Evolutionary conservation across 192 early-diverging fungal species (phyloP), one percentile per base, ranked within the genome.

Genomic region (Diversispora epigaea): DNA sequence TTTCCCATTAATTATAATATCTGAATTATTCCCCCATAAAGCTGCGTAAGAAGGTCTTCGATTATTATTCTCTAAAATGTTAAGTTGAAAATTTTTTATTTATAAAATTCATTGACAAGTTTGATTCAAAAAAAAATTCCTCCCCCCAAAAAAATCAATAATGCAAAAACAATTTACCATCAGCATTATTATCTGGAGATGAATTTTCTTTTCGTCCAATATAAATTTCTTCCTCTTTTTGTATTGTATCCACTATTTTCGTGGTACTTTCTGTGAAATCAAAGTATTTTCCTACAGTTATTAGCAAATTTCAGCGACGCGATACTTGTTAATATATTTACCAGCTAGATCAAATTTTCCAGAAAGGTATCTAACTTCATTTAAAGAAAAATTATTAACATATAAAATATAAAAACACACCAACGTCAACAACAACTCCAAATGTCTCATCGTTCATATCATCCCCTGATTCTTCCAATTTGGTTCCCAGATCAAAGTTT

Each of bases 361-460:
- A 60, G 49, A 54, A 54, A 4, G 10, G n/a, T 17, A 54, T 14
- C 4, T 54, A 54, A 54, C n/a, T 11, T 11, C 50, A 4, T 17
- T 17, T 11, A 54, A 54, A 17, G 50, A 17, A 11, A 4, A 54
- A 4, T 11, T 11, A 66, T 9, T 4, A 22, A 12, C 21, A 6
- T 68, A 1, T 60, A 52, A 77, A 61, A 15, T n/a, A 5, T 5
- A 5, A 39, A 39, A 8, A 76, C 71, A 73, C 79, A 79, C 86
- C 85, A 78, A 87, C 82, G 52, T 84, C 85, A 40, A 58, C 61
- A 63, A 76, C 80, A 14, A 73, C 84, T 56, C 86, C 87, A 86
- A 93, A 93, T 0, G 92, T 93, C 76, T 91, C 86, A 74, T 87
- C 88, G 68, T 93, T 93, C 54, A 86, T 84, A 68, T 89, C 86